Evolutionary conservation across 306 rosid genomes (phyloP).

Genomic region (Prinsepia uniflora): DNA sequence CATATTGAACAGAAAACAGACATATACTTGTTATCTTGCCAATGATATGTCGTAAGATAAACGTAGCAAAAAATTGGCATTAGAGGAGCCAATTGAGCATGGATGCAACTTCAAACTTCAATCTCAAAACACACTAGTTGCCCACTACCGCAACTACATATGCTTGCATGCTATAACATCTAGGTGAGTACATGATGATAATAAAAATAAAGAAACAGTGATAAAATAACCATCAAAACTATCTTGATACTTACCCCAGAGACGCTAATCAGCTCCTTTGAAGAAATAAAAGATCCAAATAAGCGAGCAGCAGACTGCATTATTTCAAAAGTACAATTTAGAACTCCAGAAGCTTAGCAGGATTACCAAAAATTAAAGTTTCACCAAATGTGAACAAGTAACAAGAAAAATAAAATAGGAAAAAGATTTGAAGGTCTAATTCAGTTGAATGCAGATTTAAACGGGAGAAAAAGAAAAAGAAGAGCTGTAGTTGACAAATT

Average conservation of each 20-base stretch:
- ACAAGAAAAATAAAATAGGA: background rate
- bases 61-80: background rate
- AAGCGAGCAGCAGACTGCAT: conserved; percentile 92
- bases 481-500: no score
- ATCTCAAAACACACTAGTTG: conserved; percentile 1
- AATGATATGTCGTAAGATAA: background rate
- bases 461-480: background rate
- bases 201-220: background rate
- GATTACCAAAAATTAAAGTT: background rate
- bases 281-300: conserved; percentile 81
- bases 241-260: conserved; percentile 66
- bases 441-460: background rate
- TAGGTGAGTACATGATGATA: background rate
- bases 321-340: conserved; percentile 13
- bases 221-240: background rate
- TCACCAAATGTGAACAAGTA: background rate
- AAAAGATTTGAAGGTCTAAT: background rate
- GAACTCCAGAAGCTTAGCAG: background rate
- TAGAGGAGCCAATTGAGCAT: background rate
- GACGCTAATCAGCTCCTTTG: conserved; percentile 69
- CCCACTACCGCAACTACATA: conserved; percentile 2
- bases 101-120: conserved; percentile 17
- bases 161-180: background rate
- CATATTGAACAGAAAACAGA: background rate
- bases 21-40: background rate